Base-by-base conservation (phyloP, 345 rosid species). In the Syzygium aromaticum region DNA sequence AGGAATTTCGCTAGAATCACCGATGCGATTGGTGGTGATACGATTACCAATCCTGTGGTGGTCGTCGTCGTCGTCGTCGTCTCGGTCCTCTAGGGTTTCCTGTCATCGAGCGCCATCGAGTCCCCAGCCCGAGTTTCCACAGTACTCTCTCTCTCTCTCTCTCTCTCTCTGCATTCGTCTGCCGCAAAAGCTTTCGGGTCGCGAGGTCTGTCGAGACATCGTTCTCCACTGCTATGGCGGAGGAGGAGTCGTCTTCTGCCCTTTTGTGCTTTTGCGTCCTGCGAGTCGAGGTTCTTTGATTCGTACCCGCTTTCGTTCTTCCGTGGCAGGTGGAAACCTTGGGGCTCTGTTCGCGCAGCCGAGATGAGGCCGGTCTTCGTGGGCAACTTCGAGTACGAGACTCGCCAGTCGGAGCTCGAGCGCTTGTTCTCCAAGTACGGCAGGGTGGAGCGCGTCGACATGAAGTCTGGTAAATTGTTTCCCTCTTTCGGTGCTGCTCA, bases 401-500 rank as follows among this genome's bases (percentile, higher is more conserved):
- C 97, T 84, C 95, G 98, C 38, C 99, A 94, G 14, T 92, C 96
- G 7, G 98, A 97, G 85, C 90, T 96, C 77, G 98, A 97, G 83
- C 92, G 97, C 11, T 61, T 95, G 38, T 96, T 96, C 90, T 86
- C 95, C 88, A 97, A 94, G 90, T 93, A 93, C 63, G 98, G 99
- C 86, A 93, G 95, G 77, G 93, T 94, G 73, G 98, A 97, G 85
- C 93, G 99, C 0, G 95, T 96, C 7, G 98, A 97, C 88, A 97
- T 96, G 95, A 96, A 97, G 94, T 94, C 98, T 92, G 98, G 99
- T 95, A 93, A 93, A 90, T 38, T 80, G 57, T 56, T 10, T 22
- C 40, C 28, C 49, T n/a, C 30, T 23, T 54, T 38, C 43, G 23
- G 22, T 77, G 21, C 28, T 84, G 19, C 12, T 43, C 38, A 19